A percentile compares a stretch with the other conserved stretches of the same genome.
Conservation (phyloP, 495 filamentous ascomycete genomes). For the Tricharina praecox region DNA sequence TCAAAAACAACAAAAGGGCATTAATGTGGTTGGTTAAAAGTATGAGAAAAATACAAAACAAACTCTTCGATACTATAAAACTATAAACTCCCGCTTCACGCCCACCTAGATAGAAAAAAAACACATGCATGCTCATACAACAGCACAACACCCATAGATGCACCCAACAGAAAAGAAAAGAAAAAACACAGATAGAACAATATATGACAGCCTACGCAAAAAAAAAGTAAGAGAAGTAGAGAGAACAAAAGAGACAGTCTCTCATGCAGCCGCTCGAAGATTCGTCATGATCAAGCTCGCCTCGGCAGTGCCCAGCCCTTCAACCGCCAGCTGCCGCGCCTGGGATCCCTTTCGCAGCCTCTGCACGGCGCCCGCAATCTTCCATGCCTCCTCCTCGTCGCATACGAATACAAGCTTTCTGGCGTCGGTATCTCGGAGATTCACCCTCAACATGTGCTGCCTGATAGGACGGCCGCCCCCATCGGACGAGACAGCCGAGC, state of each 20-base stretch:
- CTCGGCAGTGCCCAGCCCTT: conserved; percentile 28
- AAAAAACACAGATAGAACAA: neutral
- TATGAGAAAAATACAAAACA: neutral
- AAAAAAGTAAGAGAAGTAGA: neutral
- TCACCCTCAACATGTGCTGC: conserved; percentile 67
- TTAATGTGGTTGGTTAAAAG: neutral
- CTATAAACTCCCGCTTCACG: conserved; percentile 1
- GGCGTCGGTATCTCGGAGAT: conserved; percentile 65
- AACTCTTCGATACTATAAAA: too few species aligned
- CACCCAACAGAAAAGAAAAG: neutral
- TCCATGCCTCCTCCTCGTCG: conserved; percentile 76
- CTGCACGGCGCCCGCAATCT: conserved; percentile 68
- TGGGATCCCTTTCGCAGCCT: conserved; percentile 48
- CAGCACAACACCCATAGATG: neutral
- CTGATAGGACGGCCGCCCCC: neutral
- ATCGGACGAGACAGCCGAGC: neutral
- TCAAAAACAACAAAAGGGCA: neutral
- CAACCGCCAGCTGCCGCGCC: conserved; percentile 26
- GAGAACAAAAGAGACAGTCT: neutral
- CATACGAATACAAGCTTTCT: conserved; percentile 72
- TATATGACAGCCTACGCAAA: neutral
- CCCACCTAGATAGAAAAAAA: too few species aligned
- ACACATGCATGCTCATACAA: neutral
- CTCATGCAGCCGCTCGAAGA: neutral
- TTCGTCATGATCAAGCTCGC: conserved; percentile 19